These are phyloP conservation scores for Tetrahymena malaccensis DNA, from an alignment of 73 alveolate genomes.

Conservation along the genomic window DNA sequence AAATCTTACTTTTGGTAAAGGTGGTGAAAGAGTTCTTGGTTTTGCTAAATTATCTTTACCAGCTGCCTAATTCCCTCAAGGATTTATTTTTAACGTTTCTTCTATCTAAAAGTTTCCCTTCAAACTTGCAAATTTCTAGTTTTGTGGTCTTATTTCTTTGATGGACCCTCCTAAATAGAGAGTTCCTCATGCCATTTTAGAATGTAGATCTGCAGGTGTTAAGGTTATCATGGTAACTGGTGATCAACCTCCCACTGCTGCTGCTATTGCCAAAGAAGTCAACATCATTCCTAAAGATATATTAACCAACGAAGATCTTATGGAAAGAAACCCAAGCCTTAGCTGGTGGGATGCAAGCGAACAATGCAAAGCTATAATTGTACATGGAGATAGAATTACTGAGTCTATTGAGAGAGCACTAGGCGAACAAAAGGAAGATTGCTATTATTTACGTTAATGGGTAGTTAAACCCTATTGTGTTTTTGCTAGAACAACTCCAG, in stretches of 20 bases:
- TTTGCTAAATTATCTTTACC: constrained; percentile 31
- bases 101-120: constrained; percentile 53
- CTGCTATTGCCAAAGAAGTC: constrained; percentile 76
- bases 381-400: constrained; percentile 75
- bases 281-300: constrained; percentile 57
- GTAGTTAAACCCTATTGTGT: constrained; percentile 78
- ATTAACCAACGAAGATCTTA: constrained; percentile 42
- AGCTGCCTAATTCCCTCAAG: constrained; percentile 37
- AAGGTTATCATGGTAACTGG: constrained; percentile 32
- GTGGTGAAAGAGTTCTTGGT: constrained; percentile 26
- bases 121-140: constrained; percentile 59
- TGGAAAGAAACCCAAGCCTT: constrained; percentile 44
- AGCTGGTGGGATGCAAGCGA: constrained; percentile 55
- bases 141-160: constrained; percentile 86
- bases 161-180: constrained; percentile 95
- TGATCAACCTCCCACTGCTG: constrained; percentile 47
- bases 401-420: constrained; percentile 36
- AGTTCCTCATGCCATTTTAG: constrained; percentile 61
- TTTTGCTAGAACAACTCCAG: constrained; percentile 89
- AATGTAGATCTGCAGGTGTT: constrained; percentile 80
- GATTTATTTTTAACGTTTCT: constrained; percentile 27
- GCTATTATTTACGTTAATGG: constrained; percentile 69
- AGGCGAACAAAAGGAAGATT: constrained; percentile 60
- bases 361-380: constrained; percentile 52
- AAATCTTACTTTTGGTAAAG: background rate